Evolutionary conservation across 1,284 basidiomycete species (phyloP), one percentile per base, ranked within the genome.

Genomic region (Spongiforma sp.): DNA sequence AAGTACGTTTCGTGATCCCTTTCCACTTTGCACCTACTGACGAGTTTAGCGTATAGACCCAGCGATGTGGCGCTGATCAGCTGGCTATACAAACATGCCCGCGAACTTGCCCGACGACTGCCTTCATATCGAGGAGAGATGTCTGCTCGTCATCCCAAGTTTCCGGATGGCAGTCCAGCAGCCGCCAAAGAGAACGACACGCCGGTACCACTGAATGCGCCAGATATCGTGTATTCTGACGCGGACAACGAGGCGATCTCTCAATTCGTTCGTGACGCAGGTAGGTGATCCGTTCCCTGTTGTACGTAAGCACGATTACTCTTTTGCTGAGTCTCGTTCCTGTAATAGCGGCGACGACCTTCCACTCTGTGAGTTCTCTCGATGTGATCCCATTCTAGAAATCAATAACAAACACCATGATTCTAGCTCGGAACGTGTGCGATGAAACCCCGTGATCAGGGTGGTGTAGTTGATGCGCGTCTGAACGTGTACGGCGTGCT

Each of bases 311-410:
- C n/a, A n/a, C n/a, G n/a, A n/a, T n/a, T n/a, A n/a, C n/a, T 7
- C 26, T 30, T 41, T 41, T 41, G 15, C 39, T 21, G 39, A 5
- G 39, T 21, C 15, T 5, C 24, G 17, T 5, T 52, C 48, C 26
- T n/a, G 26, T 17, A 86, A 19, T 52, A 52, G 48, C 30, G 28
- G 11, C 48, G 17, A 52, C 48, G 17, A 52, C 26, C 28, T 52
- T 52, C 30, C 48, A 52, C 21, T 52, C 48, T 17, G 48, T 52
- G 28, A 30, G 48, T 19, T 52, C 28, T 6, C 17, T 28, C 21
- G 48, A 26, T 15, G 5, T 52, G 10, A 19, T 19, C 30, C 30
- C 21, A 30, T 52, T 52, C 21, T 30, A 19, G 17, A 15, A 50
- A 17, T 24, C 30, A 4, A 21, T 52, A 28, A 52, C 17, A 11